Base-by-base conservation (phyloP, 768 basidiomycete species). In the Pleurotus tuoliensis region DNA sequence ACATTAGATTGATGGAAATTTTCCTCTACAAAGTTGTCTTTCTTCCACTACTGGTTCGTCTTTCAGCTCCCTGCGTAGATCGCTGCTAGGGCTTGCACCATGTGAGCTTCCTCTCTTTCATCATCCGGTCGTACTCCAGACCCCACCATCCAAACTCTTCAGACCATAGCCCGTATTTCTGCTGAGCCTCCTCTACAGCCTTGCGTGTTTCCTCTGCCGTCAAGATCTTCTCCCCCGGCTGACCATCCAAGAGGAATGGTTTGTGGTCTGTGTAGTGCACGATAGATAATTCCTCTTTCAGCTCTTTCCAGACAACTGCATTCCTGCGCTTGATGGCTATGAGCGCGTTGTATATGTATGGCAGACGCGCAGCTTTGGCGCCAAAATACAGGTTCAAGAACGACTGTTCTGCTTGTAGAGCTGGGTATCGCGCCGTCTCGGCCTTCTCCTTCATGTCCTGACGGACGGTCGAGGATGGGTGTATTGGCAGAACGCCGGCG, bases 211-310 rank as follows among this genome's bases (percentile, higher is more conserved):
- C 65, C 22, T 63, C 59, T 55, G 56, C 49, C 39, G 63, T 57
- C 61, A 68, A 57, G 8, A 61, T 54, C 41, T 55, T 18, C 48
- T 57, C 55, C 47, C 50, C 56, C 64, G 49, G 30, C 15, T 41
- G 69, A 37, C 69, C 96, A 1, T 94, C 94, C 7, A 82, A 64
- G 16, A 94, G 94, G 2, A 98, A 79, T n/a, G 85, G 79, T 56
- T 81, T 78, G 1, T 93, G 92, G 3, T 65, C 37, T n/a, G 76
- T 73, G 59, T 75, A 77, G 59, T 76, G 76, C 22, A 76, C 64
- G 47, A 76, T 62, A 27, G 71, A 63, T 44, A 72, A 62, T 56
- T 74, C 71, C 5, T 60, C 58, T 51, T 59, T 58, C 57, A 75
- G 59, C 7, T 61, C 67, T 57, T 62, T 62, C 76, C 76, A 77